Evolutionary conservation across 202 grass and related monocot genomes (phyloP), one percentile per base, ranked within the genome.

Genomic region (Carex arenaria): DNA sequence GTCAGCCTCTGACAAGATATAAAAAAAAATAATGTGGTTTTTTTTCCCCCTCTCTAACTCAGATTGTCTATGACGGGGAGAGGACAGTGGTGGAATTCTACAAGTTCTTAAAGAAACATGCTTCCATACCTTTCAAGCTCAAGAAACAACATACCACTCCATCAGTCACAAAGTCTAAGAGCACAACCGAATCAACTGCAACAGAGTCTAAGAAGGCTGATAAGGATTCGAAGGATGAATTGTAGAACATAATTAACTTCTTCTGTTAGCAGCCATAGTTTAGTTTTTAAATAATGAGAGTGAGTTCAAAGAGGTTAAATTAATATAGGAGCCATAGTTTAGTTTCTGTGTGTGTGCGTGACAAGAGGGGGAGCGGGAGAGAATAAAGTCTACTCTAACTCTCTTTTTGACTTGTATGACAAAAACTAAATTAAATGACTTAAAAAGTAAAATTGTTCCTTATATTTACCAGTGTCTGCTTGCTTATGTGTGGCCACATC

Each of bases 71-170:
- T 12, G 92, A 95, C 20, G 89, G 90, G 79, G 90, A 92, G 40
- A 87, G 95, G 55, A 93, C 90, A 7, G 89, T 98, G 22, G 93
- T 91, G 68, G 92, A 90, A 56, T 91, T 98, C 80, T 98, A 95
- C 86, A 95, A 90, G 60, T 98, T 98, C 82, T 83, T 98, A 77
- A 98, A 98, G 85, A 87, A 98, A 78, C 87, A 98, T 47, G 92
- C 95, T 45, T 22, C 90, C 7, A 93, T 98, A 76, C 92, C 90
- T 17, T 98, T 98, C 89, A 98, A 93, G 84, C 85, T 98, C 53
- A 91, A 93, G 86, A 89, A 76, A 74, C 76, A 82, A 2, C 68
- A 78, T 56, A 79, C 84, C 1, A 56, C 64, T 70, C 64, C 64
- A 40, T 86, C 88, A 9, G 87, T 30, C 6, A 59, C 34, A 18